Base-by-base conservation (phyloP, 2,329 filamentous ascomycete genomes). In the Beauveria scarabaeidicola region DNA sequence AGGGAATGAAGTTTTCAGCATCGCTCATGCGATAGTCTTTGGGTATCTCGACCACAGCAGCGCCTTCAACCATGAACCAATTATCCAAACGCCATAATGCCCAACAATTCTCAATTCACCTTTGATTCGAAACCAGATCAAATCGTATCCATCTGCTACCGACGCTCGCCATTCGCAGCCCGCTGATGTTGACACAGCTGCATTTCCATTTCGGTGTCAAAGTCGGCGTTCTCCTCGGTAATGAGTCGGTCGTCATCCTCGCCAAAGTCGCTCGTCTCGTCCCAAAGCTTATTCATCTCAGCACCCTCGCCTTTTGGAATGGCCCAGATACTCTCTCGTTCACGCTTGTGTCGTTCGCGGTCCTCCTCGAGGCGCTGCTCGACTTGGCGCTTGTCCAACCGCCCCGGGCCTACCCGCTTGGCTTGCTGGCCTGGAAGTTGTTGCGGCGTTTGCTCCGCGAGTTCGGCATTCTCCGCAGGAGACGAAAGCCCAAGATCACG, bases 341-440 rank as follows among this genome's bases (percentile, higher is more conserved):
- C 78, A 47, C 93, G 79, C 78, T 99, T 99, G 73, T 99, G 95
- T 47, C 94, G 80, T 73, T 99, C 94, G 3, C 94, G 81, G 73
- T 99, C 94, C 74, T 99, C 95, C 67, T 99, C 95, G 63, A 99
- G 96, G 44, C 94, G 81, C 76, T 97, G 92, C 75, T 97, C 92
- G 57, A 97, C 89, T 74, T 96, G 90, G 59, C 88, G 83, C 74
- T 93, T 94, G 68, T 97, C 90, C 55, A 94, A 72, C 17, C 75
- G 72, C 29, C 75, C 73, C 5, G 70, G 67, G 61, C 63, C 69
- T 50, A 64, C 68, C 61, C 67, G 69, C 61, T 66, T 73, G 11
- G 67, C 66, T 17, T 69, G 67, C 62, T 69, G 73, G 1, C 73
- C 71, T n/a, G 74, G 71, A 7, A 73, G 71, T 62, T 76, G 75